Conservation (phyloP, 2,329 filamentous ascomycete genomes). For the Aspergillus oerlinghausenensis region DNA sequence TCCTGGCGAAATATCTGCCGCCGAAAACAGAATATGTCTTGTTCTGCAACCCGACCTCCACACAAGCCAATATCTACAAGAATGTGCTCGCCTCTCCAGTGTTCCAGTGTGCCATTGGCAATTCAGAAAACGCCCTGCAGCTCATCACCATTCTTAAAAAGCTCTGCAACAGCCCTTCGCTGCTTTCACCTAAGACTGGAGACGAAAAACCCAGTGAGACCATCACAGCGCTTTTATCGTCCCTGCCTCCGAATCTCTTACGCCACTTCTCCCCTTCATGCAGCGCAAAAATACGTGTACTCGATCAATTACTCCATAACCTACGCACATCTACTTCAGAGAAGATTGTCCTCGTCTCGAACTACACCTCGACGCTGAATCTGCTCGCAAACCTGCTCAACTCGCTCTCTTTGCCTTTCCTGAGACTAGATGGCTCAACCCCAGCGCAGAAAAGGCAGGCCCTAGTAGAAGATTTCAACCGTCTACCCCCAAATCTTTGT, state of each 20-base stretch:
- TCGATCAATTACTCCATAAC: conserved; percentile 61
- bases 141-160: conserved; percentile 71
- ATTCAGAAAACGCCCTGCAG: conserved; percentile 59
- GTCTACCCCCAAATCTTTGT: conserved; percentile 48
- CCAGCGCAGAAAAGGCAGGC: conserved; percentile 60
- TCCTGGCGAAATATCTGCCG: conserved; percentile 62
- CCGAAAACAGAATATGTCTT: conserved; percentile 65
- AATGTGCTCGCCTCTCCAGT: conserved; percentile 60
- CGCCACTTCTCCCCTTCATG: conserved; percentile 51
- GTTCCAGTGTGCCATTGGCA: conserved; percentile 59
- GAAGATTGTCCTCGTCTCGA: conserved; percentile 71
- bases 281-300: conserved; percentile 62
- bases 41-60: conserved; percentile 59
- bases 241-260: conserved; percentile 53
- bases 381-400: conserved; percentile 59
- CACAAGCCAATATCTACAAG: conserved; percentile 59
- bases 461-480: conserved; percentile 68
- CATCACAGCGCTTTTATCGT: conserved; percentile 46
- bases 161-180: conserved; percentile 65
- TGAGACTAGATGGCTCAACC: conserved; percentile 67
- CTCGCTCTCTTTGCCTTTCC: conserved; percentile 56
- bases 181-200: conserved; percentile 51
- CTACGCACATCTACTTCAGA: conserved; percentile 59
- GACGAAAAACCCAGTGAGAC: conserved; percentile 47
- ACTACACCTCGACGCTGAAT: conserved; percentile 69